Conservation (phyloP, 2,329 filamentous ascomycete species). For the Exophiala aquamarina region DNA sequence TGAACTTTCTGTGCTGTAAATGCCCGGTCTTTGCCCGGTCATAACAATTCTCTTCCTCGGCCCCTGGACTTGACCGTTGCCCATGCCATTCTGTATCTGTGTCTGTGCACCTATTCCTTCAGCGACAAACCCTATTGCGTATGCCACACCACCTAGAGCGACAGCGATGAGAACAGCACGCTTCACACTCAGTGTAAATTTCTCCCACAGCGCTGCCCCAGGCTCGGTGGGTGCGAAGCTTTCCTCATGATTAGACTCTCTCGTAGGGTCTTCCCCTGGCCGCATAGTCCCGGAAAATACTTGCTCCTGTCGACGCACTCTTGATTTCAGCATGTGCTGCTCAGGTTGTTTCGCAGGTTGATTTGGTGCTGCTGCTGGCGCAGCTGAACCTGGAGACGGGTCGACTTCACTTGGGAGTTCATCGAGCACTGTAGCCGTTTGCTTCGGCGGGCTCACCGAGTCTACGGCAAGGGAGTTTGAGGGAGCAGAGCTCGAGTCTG, state of each 20-base stretch:
- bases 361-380: constrained; percentile 20
- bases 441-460: neutral
- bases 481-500: neutral
- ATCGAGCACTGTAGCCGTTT: constrained; percentile 23
- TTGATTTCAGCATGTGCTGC: neutral
- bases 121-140: constrained; percentile 25
- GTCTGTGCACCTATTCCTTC: constrained; percentile 25
- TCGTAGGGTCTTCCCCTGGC: constrained; percentile 6
- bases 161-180: constrained; percentile 14
- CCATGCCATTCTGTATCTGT: constrained; percentile 21
- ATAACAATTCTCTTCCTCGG: constrained; percentile 28
- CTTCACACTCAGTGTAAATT: constrained; percentile 13
- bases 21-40: constrained; percentile 24
- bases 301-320: constrained; percentile 25
- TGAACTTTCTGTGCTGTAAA: constrained; percentile 29
- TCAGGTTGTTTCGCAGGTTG: constrained; percentile 1
- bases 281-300: constrained; percentile 27
- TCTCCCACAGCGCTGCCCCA: constrained; percentile 7
- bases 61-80: constrained; percentile 13
- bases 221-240: neutral
- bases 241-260: neutral
- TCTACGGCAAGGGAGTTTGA: neutral
- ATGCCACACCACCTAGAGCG: constrained; percentile 20
- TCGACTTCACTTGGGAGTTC: constrained; percentile 20
- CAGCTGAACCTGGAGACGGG: constrained; percentile 20